These are phyloP conservation scores for Crithidia sp. DNA, from an alignment of 208 protist genomes.

Conservation along the genomic window DNA sequence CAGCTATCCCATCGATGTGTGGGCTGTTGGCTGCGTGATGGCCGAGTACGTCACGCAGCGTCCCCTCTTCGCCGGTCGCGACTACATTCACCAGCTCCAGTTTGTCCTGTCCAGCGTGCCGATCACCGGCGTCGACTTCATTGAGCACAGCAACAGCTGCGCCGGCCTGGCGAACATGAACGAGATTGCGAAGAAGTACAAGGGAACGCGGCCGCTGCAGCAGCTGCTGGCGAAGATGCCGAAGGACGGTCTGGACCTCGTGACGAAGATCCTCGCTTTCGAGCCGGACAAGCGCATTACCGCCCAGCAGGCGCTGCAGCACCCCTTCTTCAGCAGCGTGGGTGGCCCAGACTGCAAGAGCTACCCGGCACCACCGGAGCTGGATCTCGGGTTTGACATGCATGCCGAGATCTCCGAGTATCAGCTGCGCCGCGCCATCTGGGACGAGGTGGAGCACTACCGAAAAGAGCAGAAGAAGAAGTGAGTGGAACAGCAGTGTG, in stretches of 20 bases:
- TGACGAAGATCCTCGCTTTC: conserved; percentile 92
- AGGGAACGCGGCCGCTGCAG: conserved; percentile 56
- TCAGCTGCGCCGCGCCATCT: conserved; percentile 81
- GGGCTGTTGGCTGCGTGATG: conserved; percentile 99
- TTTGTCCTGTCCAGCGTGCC: conserved; percentile 83
- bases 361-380: conserved; percentile 44
- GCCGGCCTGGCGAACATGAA: conserved; percentile 59
- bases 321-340: conserved; percentile 84
- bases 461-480: conserved; percentile 44
- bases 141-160: conserved; percentile 48
- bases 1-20: conserved; percentile 96
- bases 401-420: conserved; percentile 88
- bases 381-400: conserved; percentile 84
- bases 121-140: conserved; percentile 72
- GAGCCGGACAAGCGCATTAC: conserved; percentile 92
- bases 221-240: conserved; percentile 58
- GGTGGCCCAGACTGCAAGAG: conserved; percentile 44
- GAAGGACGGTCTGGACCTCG: conserved; percentile 83
- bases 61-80: conserved; percentile 85
- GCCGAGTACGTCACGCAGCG: conserved; percentile 95
- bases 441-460: conserved; percentile 79
- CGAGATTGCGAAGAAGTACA: conserved; percentile 78
- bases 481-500: neutral
- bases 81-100: conserved; percentile 92
- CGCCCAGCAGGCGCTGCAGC: conserved; percentile 78